phyloP scores from a whole-genome alignment of 179 eudicot genomes.

The Beta lomatogona region DNA sequence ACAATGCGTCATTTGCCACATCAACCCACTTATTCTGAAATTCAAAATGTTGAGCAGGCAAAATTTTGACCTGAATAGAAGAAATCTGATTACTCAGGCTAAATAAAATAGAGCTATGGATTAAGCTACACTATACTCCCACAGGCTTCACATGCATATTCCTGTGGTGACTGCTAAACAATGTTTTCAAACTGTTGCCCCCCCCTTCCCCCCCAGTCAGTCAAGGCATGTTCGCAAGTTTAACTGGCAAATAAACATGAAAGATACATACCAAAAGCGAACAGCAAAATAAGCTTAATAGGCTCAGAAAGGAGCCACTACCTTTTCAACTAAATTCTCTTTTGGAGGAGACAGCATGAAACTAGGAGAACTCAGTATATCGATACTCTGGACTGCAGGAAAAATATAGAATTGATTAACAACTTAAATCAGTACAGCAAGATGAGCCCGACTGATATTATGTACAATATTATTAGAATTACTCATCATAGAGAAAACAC shows the following conservation, averaged over 20 bases:
- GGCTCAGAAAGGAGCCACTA: slow-evolving; percentile 32
- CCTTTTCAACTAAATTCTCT: slow-evolving; percentile 81
- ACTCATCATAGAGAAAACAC: not conserved
- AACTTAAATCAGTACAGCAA: slow-evolving; percentile 1
- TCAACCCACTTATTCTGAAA: not conserved
- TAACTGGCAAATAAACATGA: not conserved
- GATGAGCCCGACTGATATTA: not conserved
- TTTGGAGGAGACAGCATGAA: slow-evolving; percentile 58
- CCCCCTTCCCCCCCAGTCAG: not conserved
- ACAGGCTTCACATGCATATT: not conserved
- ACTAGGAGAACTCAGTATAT: slow-evolving; percentile 35
- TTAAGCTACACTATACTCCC: not conserved
- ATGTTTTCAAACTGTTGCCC: not conserved
- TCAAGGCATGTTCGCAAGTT: slow-evolving; percentile 2
- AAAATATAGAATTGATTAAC: slow-evolving; percentile 11
- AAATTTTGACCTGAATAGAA: not conserved
- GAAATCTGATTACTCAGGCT: not conserved
- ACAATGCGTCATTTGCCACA: not conserved
- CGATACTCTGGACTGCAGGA: slow-evolving; percentile 48
- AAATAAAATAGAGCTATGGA: not conserved
- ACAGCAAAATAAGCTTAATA: not conserved
- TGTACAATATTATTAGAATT: not conserved
- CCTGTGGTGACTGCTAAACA: not conserved
- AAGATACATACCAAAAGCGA: not conserved
- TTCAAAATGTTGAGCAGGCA: not conserved